These are phyloP conservation scores for Licmophora abbreviata DNA, from an alignment of 108 stramenopile species.

Conservation along the genomic window DNA sequence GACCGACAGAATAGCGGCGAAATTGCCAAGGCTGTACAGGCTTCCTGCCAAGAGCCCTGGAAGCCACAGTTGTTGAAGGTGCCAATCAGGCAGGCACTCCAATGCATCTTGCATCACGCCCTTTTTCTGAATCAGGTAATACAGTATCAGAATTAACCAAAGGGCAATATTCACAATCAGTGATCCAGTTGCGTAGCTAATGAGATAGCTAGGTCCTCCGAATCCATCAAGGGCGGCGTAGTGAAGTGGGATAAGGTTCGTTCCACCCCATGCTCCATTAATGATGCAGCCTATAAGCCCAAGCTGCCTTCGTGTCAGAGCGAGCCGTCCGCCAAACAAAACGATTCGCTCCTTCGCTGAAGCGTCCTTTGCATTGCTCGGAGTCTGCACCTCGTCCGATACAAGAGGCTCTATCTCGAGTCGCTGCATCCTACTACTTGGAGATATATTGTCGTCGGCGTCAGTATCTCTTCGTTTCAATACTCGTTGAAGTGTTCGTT, in stretches of 20 bases:
- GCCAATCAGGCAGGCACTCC: conserved; percentile 36
- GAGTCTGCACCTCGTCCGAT: background rate
- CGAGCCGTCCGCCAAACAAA: conserved; percentile 14
- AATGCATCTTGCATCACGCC: conserved; percentile 1
- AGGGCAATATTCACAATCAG: conserved; percentile 31
- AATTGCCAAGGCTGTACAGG: conserved; percentile 61
- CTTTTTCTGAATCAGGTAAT: conserved; percentile 4
- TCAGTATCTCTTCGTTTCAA: background rate
- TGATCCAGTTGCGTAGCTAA: conserved; percentile 41
- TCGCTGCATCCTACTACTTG: background rate
- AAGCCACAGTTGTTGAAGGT: conserved; percentile 44
- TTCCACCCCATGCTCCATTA: conserved; percentile 55
- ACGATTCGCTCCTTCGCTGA: background rate
- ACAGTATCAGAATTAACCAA: conserved; percentile 26
- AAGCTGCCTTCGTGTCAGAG: conserved; percentile 24
- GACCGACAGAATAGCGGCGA: conserved; percentile 60
- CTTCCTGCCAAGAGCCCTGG: conserved; percentile 38
- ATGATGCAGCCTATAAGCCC: conserved; percentile 52
- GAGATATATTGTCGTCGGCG: background rate
- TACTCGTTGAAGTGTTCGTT: background rate
- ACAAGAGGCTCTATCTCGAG: conserved; percentile 5
- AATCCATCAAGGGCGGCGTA: conserved; percentile 39
- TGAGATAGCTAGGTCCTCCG: conserved; percentile 34
- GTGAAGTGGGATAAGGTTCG: conserved; percentile 57
- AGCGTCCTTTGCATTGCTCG: background rate